Percentiles rank a stretch among this genome's conserved stretches.
phyloP scores from a whole-genome alignment of 768 basidiomycete species.

The Suillus ampliporus region DNA sequence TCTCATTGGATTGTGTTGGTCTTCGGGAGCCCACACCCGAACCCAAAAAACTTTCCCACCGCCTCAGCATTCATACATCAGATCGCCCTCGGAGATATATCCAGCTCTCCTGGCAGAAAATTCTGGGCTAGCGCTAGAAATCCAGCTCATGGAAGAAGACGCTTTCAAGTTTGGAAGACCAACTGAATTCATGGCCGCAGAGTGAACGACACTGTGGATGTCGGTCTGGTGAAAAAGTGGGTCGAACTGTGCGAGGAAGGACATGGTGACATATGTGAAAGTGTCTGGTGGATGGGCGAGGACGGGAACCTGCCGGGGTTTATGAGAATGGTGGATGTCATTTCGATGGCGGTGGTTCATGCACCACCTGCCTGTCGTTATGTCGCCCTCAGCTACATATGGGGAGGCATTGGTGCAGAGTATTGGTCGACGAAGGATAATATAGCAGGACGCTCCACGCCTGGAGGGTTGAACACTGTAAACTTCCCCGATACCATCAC shows the following conservation, averaged over 20 bases:
- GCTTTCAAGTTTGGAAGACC: slow-evolving; percentile 2
- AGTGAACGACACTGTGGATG: slow-evolving; percentile 5
- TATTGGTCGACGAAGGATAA: slow-evolving; percentile 9
- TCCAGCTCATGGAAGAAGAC: slow-evolving; percentile 9
- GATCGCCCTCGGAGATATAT: background rate
- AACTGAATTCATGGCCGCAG: slow-evolving; percentile 6
- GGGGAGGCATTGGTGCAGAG: background rate
- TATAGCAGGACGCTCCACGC: background rate
- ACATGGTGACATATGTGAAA: background rate
- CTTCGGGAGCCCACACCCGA: background rate
- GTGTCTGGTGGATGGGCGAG: background rate
- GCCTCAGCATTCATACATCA: slow-evolving; percentile 9
- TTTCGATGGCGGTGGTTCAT: slow-evolving; percentile 3
- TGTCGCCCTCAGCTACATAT: slow-evolving; percentile 9
- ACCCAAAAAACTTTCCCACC: background rate
- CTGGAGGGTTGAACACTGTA: slow-evolving; percentile 12
- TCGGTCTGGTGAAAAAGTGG: slow-evolving; percentile 7
- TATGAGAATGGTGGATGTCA: slow-evolving; percentile 9
- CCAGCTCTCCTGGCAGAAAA: too few species aligned
- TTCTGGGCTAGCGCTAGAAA: background rate
- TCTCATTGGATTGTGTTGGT: too few species aligned
- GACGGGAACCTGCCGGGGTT: background rate
- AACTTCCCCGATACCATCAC: slow-evolving; percentile 21
- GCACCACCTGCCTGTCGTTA: slow-evolving; percentile 10
- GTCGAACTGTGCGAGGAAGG: background rate